Percentiles rank a stretch among this genome's conserved stretches.
Evolutionary conservation across 371 early-diverging fungal species (phyloP).

Genomic region (Mucor lusitanicus): DNA sequence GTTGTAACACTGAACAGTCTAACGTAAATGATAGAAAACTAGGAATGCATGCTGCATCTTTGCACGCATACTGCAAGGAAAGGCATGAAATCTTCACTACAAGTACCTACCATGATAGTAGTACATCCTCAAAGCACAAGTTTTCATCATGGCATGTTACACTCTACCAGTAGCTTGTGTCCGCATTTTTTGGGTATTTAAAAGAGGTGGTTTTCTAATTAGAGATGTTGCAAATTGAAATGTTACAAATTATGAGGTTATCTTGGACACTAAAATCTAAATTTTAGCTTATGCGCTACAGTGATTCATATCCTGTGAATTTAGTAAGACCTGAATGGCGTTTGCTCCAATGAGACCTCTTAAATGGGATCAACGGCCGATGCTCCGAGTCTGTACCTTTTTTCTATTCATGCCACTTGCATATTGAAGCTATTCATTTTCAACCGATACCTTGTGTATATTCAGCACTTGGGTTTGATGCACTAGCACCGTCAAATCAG

Average conservation of each 20-base stretch:
- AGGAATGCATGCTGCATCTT: neutral
- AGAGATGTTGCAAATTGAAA: neutral
- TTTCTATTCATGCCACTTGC: neutral
- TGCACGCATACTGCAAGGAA: neutral
- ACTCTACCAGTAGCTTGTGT: neutral
- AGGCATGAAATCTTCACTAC: neutral
- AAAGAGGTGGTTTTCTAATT: too few relatives aligned
- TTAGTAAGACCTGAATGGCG: neutral
- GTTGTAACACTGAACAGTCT: neutral
- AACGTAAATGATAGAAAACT: neutral
- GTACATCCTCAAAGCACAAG: neutral
- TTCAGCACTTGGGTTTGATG: neutral
- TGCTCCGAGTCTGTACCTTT: neutral
- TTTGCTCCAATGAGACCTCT: neutral
- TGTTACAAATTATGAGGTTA: neutral
- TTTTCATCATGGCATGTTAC: neutral
- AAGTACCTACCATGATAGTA: neutral
- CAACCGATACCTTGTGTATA: neutral
- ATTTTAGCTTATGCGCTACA: neutral
- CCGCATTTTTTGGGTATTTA: neutral
- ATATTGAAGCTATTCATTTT: neutral
- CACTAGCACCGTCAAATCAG: neutral
- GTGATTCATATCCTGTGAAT: neutral
- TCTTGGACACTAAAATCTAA: neutral
- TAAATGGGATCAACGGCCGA: neutral